Evolutionary conservation across 208 protist species (phyloP), one percentile per base, ranked within the genome.

Genomic region (Strigomonas culicis): DNA sequence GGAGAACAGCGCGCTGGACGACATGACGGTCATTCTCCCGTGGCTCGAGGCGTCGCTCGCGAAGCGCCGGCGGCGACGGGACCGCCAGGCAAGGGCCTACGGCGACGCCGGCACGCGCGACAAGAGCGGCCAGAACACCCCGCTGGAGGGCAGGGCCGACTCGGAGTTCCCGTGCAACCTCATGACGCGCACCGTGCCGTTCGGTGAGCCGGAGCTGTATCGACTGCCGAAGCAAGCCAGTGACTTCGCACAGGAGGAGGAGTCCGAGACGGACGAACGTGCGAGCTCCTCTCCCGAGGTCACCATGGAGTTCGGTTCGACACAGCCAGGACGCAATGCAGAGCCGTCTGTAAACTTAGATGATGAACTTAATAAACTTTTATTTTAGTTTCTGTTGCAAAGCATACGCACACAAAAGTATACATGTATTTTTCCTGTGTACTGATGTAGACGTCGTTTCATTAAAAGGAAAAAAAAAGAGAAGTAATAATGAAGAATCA

Each of bases 311-410:
- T 36, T 11, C 3, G 31, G 41, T 4, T 2, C 24, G 13, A 57
- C 10, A 15, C 8, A 31, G 24, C 55, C 8, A 28, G 10, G 19
- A 4, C 21, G 55, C 4, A 25, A 24, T 25, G 61, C 50, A 8
- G 63, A 73, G 15, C 68, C 49, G 17, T 63, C 60, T 28, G 63
- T 74, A 15, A 74, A 74, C 39, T 27, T 74, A 22, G 68, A 74
- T 27, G 68, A 74, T 31, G 63, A 68, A 36, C 44, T 68, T 39
- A 59, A 68, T 47, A 58, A 36, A 32, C 55, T 68, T 34, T 47
- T 68, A n/a, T 59, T 68, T 25, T 61, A 66, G 44, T 46, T 11
- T 31, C 43, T 8, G 13, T 47, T 34, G 8, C 53, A 39, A 13
- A 30, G 43, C 21, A 64, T 31, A 55, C 15, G 6, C 39, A 55